phyloP scores from a whole-genome alignment of 2,329 filamentous ascomycete genomes.

The Colletotrichum gloeosporioides region DNA sequence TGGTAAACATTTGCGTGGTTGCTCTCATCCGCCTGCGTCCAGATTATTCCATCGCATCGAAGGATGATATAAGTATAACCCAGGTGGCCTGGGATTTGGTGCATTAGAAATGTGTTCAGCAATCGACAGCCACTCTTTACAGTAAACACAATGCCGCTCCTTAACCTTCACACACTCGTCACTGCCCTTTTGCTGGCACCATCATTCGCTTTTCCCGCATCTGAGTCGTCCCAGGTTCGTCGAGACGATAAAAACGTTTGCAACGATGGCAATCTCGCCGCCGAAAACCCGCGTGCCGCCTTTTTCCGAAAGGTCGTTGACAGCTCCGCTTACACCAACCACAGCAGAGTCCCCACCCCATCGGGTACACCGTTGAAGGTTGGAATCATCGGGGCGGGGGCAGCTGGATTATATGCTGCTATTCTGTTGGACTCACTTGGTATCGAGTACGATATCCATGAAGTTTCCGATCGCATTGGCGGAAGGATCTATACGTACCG shows the following conservation, averaged over 20 bases:
- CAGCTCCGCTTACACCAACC: constrained; percentile 19
- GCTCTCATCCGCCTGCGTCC: background rate
- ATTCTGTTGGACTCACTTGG: constrained; percentile 36
- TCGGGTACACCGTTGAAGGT: constrained; percentile 26
- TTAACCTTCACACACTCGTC: constrained; percentile 7
- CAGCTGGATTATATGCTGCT: constrained; percentile 38
- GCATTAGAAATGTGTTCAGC: background rate
- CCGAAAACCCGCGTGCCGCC: constrained; percentile 22
- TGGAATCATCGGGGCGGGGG: constrained; percentile 42
- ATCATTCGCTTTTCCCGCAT: constrained; percentile 16
- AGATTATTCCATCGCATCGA: background rate
- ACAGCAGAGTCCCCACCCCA: constrained; percentile 11
- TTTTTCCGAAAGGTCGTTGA: constrained; percentile 23
- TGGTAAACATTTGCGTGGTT: background rate
- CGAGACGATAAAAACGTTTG: constrained; percentile 7
- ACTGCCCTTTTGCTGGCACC: constrained; percentile 18
- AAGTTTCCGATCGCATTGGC: constrained; percentile 37
- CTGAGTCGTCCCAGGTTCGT: background rate
- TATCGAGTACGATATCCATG: constrained; percentile 42
- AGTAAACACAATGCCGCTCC: background rate
- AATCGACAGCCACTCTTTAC: background rate
- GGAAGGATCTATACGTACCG: constrained; percentile 40
- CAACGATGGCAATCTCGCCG: constrained; percentile 21
- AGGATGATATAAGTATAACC: background rate
- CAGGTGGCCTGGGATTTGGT: background rate